These are phyloP conservation scores for Euphorbia lathyris DNA, from an alignment of 345 rosid genomes.

Conservation along the genomic window DNA sequence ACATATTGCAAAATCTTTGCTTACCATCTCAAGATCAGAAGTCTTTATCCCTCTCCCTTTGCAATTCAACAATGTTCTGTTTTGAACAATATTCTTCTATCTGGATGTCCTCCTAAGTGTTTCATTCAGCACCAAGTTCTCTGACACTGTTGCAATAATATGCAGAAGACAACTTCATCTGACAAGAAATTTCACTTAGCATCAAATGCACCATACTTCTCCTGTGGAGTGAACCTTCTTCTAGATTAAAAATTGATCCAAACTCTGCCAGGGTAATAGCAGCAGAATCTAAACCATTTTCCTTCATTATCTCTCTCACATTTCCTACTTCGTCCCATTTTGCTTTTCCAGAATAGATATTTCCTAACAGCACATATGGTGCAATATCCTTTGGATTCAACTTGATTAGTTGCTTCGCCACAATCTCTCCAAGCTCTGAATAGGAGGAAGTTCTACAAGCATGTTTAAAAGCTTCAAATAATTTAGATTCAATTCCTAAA, in stretches of 20 bases:
- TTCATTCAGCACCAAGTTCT: not conserved
- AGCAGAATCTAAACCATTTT: conserved; percentile 31
- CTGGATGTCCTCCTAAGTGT: not conserved
- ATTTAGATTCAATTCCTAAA: conserved; percentile 27
- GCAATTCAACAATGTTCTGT: not conserved
- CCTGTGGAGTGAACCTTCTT: conserved; percentile 23
- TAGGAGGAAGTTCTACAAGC: conserved; percentile 33
- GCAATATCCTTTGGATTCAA: conserved; percentile 44
- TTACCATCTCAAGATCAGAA: not conserved
- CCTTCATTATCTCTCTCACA: conserved; percentile 42
- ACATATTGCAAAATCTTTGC: not conserved
- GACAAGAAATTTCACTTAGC: conserved; percentile 47
- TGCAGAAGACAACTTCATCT: conserved; percentile 29
- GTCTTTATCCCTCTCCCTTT: not conserved
- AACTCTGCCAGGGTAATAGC: conserved; percentile 16
- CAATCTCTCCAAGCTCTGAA: conserved; percentile 45
- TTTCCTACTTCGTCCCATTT: conserved; percentile 53
- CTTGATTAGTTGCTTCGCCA: conserved; percentile 44
- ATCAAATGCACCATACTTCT: conserved; percentile 38
- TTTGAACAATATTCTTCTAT: not conserved
- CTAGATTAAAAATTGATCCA: conserved; percentile 2
- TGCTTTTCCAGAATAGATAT: conserved; percentile 49
- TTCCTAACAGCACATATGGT: conserved; percentile 47
- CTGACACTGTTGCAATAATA: not conserved
- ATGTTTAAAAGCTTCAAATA: conserved; percentile 39